Evolutionary conservation across 2,329 filamentous ascomycete genomes (phyloP), one percentile per base, ranked within the genome.

Genomic region (Parastagonospora avenae): DNA sequence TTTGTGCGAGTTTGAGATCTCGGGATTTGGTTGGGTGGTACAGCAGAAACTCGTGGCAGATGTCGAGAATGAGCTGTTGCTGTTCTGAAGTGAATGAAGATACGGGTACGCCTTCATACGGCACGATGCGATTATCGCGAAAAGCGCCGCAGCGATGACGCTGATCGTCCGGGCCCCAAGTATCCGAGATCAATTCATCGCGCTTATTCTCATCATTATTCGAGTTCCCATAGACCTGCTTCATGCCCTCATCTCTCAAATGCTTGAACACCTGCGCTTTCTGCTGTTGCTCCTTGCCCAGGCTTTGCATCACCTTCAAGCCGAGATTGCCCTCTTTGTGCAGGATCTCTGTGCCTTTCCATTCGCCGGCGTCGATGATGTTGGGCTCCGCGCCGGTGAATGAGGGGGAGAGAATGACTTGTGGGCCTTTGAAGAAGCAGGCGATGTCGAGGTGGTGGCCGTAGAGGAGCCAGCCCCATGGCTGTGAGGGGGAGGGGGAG

Each of bases 371-470:
- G 57, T 92, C 89, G 60, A 92, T 89, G 31, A 86, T 64, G 62
- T 92, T 91, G 0, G 90, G 90, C 72, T 93, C 90, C 0, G 90
- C 90, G 47, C 90, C 90, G 0, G 88, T 91, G 72, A 93, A 93
- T 74, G 86, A 90, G 0, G 90, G 90, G 0, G 84, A 85, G 2
- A 91, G 78, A 38, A 91, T 76, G 42, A 91, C 85, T 68, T 91
- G 86, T 0, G 76, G 72, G 29, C 78, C 78, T 64, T 86, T 82
- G 48, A 92, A 79, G 66, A 92, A 88, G 16, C 89, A 80, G 62
- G 86, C 86, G 2, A 92, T 79, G 59, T 88, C 91, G 2, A 93
- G 78, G 61, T 93, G 90, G 68, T 93, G 90, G 6, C 90, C 90
- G 73, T 91, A 93, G 63, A 91, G 85, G 0, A 84, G 83, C 72